These are phyloP conservation scores for Colletotrichum coccodes DNA, from an alignment of 2,329 filamentous ascomycete genomes.

Conservation along the genomic window DNA sequence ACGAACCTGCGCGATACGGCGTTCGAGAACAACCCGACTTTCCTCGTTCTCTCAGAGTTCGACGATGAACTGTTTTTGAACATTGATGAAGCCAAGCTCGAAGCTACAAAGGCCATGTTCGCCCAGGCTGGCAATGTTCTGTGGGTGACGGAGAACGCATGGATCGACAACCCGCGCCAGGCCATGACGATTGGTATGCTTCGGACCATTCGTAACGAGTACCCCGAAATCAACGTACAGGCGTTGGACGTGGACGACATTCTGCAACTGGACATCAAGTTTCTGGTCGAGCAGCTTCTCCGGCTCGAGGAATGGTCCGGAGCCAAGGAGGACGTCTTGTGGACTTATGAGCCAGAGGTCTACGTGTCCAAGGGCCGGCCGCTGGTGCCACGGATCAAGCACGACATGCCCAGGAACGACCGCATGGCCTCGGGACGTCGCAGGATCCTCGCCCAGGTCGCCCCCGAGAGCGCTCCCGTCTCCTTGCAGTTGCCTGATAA, in stretches of 20 bases:
- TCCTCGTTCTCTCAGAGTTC: conserved; percentile 23
- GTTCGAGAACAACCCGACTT: background rate
- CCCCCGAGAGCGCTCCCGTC: conserved; percentile 36
- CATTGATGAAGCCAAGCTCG: conserved; percentile 29
- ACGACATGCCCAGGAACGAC: background rate
- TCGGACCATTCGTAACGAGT: conserved; percentile 12
- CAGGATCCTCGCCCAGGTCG: background rate
- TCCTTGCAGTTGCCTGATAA: conserved; percentile 39
- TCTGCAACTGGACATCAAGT: background rate
- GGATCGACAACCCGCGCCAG: conserved; percentile 28
- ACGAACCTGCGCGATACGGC: background rate
- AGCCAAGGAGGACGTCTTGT: background rate
- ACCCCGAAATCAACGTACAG: conserved; percentile 13
- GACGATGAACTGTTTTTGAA: conserved; percentile 40
- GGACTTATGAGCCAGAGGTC: conserved; percentile 1
- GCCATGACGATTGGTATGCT: conserved; percentile 31
- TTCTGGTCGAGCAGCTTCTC: background rate
- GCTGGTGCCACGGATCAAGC: conserved; percentile 5
- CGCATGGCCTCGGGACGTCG: background rate
- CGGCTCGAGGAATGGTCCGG: background rate
- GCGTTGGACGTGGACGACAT: conserved; percentile 14
- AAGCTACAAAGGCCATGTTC: conserved; percentile 3
- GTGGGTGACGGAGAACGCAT: conserved; percentile 36
- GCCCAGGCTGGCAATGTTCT: conserved; percentile 25
- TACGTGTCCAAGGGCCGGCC: background rate